These are phyloP conservation scores for Citeromyces hawaiiensis DNA, from an alignment of 1,139 yeast genomes.

Conservation along the genomic window DNA sequence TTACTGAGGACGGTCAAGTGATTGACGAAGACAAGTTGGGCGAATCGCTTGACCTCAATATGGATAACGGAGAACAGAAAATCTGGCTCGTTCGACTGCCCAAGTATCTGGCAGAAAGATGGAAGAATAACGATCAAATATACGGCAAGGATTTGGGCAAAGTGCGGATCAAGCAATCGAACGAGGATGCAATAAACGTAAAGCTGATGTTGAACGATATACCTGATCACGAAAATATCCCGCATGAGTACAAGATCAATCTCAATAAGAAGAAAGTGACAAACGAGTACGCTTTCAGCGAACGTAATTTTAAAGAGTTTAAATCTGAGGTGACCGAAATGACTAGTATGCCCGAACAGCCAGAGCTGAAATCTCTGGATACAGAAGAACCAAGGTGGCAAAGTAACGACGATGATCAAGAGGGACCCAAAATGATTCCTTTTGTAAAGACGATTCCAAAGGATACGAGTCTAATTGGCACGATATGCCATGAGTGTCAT, in stretches of 20 bases:
- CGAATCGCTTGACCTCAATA: slow-evolving; percentile 38
- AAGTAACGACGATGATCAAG: slow-evolving; percentile 7
- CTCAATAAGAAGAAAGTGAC: slow-evolving; percentile 68
- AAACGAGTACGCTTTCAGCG: slow-evolving; percentile 85
- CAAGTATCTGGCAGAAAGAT: slow-evolving; percentile 67
- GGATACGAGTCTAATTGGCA: slow-evolving; percentile 76
- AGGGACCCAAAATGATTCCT: slow-evolving; percentile 28
- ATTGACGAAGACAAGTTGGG: slow-evolving; percentile 16
- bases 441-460: slow-evolving; percentile 75
- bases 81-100: slow-evolving; percentile 93
- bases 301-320: slow-evolving; percentile 64
- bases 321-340: slow-evolving; percentile 43
- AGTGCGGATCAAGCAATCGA: slow-evolving; percentile 51
- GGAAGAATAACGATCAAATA: slow-evolving; percentile 53
- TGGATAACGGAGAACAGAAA: slow-evolving; percentile 41
- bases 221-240: slow-evolving; percentile 27
- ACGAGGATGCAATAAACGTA: slow-evolving; percentile 14
- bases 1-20: slow-evolving; percentile 18
- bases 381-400: slow-evolving; percentile 9
- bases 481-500: slow-evolving; percentile 85
- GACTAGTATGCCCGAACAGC: slow-evolving; percentile 34
- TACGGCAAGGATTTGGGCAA: slow-evolving; percentile 73
- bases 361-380: slow-evolving; percentile 17
- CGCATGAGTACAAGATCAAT: slow-evolving; percentile 73
- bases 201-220: slow-evolving; percentile 36